Base-by-base conservation (phyloP, 805 yeast genomes). In the Myxozyma geophila region DNA sequence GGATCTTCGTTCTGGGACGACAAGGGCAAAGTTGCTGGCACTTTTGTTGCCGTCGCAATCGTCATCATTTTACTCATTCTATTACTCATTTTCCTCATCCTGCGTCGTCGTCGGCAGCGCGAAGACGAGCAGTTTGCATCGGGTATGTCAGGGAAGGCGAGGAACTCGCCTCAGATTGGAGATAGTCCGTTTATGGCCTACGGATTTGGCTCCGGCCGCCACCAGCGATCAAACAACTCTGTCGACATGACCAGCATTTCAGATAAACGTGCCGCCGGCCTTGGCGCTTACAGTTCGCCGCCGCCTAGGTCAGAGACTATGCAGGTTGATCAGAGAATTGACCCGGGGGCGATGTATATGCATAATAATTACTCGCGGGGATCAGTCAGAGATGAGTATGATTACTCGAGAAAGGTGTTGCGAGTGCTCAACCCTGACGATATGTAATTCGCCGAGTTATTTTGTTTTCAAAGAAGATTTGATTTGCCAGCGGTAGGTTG, bases 21-120 rank as follows among this genome's bases (percentile, higher is more conserved):
- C 53, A 84, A 83, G 52, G 96, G 93, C 0, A 88, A 87, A 72
- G 95, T 90, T 0, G 96, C 92, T 0, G 97, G 96, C 2, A 88
- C 91, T 0, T 90, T 90, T 75, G 85, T 88, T 1, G 92, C 84
- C 0, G 95, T 90, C 17, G 96, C 92, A 0, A 70, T 90, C 0
- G 86, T 87, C 0, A 82, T 77, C 0, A 70, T 84, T 0, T 80
- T 80, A 0, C 54, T 86, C 0, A 54, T 87, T 0, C 69, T 76
- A 0, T 76, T 79, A 0, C 64, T 87, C 1, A 47, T 83, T 12
- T 82, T 81, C 70, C 77, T 83, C 76, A 74, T 81, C 43, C 66
- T 78, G 41, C 69, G 78, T 67, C 70, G 73, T 57, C 73, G 70
- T 7, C 71, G 68, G 28, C 71, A 69, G 54, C 70, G 60, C 36